Evolutionary conservation across 352 stramenopile species (phyloP).

Genomic region (Chrysophaeum taylorii): DNA sequence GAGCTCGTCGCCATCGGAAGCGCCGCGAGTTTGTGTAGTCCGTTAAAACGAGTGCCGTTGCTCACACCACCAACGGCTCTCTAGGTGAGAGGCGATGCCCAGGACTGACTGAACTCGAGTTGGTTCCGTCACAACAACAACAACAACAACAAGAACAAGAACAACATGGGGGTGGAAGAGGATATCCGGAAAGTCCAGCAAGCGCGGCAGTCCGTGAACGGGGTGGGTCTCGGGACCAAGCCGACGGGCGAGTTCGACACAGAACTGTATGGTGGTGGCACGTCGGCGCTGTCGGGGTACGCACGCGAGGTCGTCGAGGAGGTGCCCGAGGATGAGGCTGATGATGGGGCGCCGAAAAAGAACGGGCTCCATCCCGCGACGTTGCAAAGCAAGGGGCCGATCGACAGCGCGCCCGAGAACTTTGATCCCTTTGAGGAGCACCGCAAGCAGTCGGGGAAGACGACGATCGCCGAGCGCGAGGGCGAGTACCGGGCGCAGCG

Average conservation of each 20-base stretch:
- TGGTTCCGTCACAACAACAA: too few species aligned
- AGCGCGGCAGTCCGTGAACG: neutral
- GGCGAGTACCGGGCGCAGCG: slow-evolving; percentile 62
- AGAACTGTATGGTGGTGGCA: neutral
- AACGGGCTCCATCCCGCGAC: neutral
- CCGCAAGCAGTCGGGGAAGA: slow-evolving; percentile 64
- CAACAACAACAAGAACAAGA: too few species aligned
- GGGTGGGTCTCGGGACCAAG: neutral
- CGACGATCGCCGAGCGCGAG: slow-evolving; percentile 81
- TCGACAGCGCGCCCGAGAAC: slow-evolving; percentile 37
- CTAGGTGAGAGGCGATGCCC: too few species aligned
- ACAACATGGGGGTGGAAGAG: neutral
- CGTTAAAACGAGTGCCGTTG: too few species aligned
- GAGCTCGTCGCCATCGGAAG: too few species aligned
- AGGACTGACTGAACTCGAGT: too few species aligned
- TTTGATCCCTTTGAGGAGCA: slow-evolving; percentile 69
- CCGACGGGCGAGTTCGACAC: neutral
- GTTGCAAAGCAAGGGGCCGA: neutral
- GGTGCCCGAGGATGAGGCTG: neutral
- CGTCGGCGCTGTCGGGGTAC: neutral
- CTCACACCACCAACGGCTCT: too few species aligned
- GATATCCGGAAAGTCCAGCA: neutral
- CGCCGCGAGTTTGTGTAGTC: too few species aligned
- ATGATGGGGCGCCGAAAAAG: neutral
- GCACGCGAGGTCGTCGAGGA: neutral